These are phyloP conservation scores for Apiosordaria backusii DNA, from an alignment of 495 filamentous ascomycete species.

Conservation along the genomic window DNA sequence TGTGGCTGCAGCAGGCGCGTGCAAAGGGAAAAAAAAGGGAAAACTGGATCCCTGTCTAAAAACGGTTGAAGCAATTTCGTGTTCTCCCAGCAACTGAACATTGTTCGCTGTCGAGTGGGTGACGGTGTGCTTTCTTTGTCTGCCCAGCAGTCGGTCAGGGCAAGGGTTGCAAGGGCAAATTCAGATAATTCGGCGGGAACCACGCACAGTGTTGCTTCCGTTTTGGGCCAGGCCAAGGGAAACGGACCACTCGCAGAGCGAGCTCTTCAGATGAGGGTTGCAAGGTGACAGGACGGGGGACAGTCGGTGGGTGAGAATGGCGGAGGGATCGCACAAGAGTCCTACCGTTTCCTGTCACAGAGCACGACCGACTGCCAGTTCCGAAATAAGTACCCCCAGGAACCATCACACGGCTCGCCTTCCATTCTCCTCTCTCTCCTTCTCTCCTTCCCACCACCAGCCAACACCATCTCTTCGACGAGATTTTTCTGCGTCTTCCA, in stretches of 20 bases:
- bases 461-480: conserved; percentile 23
- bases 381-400: conserved; percentile 29
- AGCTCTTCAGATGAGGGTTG: background rate
- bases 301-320: background rate
- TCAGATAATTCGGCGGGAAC: too few relatives aligned
- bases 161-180: background rate
- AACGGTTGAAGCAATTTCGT: conserved; percentile 39
- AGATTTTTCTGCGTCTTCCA: conserved; percentile 28
- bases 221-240: conserved; percentile 3
- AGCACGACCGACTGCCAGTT: conserved; percentile 9
- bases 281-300: background rate
- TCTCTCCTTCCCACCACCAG: conserved; percentile 12
- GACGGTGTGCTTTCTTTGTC: conserved; percentile 22
- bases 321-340: background rate
- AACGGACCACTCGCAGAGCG: background rate
- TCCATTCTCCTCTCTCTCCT: conserved; percentile 22
- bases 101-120: conserved; percentile 14
- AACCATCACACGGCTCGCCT: conserved; percentile 20
- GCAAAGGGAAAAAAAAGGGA: conserved; percentile 19
- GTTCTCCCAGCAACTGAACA: conserved; percentile 29
- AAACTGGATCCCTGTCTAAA: conserved; percentile 32
- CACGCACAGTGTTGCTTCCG: conserved; percentile 11
- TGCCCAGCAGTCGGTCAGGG: conserved; percentile 5
- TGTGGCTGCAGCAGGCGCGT: conserved; percentile 33
- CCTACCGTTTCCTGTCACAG: conserved; percentile 13